Conservation (phyloP, 2,329 filamentous ascomycete genomes). For the Phoma sp. region DNA sequence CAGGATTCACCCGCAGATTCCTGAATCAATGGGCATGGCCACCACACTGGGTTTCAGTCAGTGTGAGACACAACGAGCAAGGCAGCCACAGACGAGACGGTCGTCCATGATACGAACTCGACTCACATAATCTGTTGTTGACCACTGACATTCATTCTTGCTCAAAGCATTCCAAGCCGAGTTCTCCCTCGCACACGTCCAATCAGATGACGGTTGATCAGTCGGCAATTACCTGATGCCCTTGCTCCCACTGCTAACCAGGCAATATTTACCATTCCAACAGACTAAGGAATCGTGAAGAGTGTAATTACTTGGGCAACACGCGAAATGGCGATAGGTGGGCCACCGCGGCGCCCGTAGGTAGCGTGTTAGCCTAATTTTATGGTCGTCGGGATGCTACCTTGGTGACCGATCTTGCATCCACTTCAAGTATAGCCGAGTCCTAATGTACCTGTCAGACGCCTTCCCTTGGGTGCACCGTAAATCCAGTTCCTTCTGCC, state of each 20-base stretch:
- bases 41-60: slow-evolving; percentile 41
- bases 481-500: slow-evolving; percentile 29
- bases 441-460: slow-evolving; percentile 35
- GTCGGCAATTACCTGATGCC: slow-evolving; percentile 40
- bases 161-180: slow-evolving; percentile 43
- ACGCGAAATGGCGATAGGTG: slow-evolving; percentile 38
- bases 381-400: slow-evolving; percentile 37
- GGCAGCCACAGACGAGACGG: slow-evolving; percentile 41
- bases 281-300: slow-evolving; percentile 30
- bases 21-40: slow-evolving; percentile 44
- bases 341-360: slow-evolving; percentile 27
- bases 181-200: slow-evolving; percentile 46
- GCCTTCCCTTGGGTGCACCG: slow-evolving; percentile 32
- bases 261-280: slow-evolving; percentile 43
- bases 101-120: slow-evolving; percentile 39
- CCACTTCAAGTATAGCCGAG: slow-evolving; percentile 38
- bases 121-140: slow-evolving; percentile 41
- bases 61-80: slow-evolving; percentile 33
- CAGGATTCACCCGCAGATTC: slow-evolving; percentile 35
- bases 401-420: slow-evolving; percentile 33
- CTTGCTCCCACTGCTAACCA: slow-evolving; percentile 49
- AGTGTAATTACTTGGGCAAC: slow-evolving; percentile 39
- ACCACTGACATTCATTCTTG: slow-evolving; percentile 47
- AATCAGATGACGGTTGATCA: slow-evolving; percentile 43
- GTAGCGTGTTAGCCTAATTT: slow-evolving; percentile 45